Evolutionary conservation across 176 grass and related monocot genomes (phyloP), one percentile per base, ranked within the genome.

Genomic region (Coix lacrymajobi): DNA sequence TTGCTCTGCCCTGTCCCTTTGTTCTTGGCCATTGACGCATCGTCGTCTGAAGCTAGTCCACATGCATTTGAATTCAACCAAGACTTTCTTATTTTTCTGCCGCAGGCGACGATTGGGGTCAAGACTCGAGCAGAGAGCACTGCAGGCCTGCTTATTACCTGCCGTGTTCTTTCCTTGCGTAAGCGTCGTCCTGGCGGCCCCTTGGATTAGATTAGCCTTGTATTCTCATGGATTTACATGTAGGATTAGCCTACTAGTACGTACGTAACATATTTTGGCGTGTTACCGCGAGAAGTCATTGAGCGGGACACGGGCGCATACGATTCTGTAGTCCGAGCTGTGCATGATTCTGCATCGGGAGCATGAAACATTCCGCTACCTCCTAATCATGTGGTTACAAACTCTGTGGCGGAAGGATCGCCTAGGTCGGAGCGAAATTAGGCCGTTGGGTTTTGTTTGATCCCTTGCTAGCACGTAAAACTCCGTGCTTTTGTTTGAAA

Each of bases 381-480:
- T 83, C 66, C 73, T 83, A 83, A 88, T 73, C 80, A 78, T 41
- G 73, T 73, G 33, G 33, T 43, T 79, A 88, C 87, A 84, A 84
- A 84, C 76, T 88, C 57, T 5, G 37, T 79, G 49, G 51, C 40
- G 51, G 39, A 67, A 67, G 45, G 38, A 62, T 70, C 69, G 24
- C 31, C 46, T 76, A 16, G 78, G 62, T 60, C 2, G 28, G 62
- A n/a, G 78, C 71, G 7, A 38, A 56, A 76, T 87, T 45, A 28
- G 71, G 85, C 85, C 78, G 85, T 81, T 87, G 62, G 51, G 37
- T 69, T 60, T 81, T 65, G 62, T 62, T 41, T 56, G 32, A n/a
- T 52, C 22, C 31, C 3, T n/a, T 2, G 17, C n/a, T n/a, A n/a
- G n/a, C n/a, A n/a, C n/a, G 3, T 79, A 4, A 51, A 64, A 62